Base-by-base conservation (phyloP, 192 early-diverging fungal genomes). In the Backusella tuberculispora region DNA sequence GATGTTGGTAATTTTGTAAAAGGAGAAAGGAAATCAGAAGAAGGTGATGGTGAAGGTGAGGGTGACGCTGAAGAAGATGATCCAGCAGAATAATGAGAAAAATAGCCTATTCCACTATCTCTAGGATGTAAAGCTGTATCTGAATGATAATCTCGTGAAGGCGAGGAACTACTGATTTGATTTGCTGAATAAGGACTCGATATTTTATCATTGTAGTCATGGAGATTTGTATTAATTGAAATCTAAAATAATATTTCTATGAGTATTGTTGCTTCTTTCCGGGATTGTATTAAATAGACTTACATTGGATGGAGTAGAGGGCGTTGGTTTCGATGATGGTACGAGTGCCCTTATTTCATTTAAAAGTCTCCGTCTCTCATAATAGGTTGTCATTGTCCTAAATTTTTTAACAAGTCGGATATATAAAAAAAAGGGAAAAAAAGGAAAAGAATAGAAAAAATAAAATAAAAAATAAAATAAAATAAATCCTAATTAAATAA, bases 281-380 rank as follows among this genome's bases (percentile, higher is more conserved):
- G 37, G 48, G 12, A 50, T 71, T 43, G 50, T 68, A 66, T 46
- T 24, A 38, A 34, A 21, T 13, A 15, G 9, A 14, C 56, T 71
- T 75, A 74, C 78, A 50, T 53, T 66, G 40, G 68, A 47, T 44
- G 70, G 69, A 38, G 76, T 53, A 24, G 64, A 40, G 15, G 17
- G 34, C 1, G 29, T 14, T 53, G 48, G 70, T 45, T 67, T 21
- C 8, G 21, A 29, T 65, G 63, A 19, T 26, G 65, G 47, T 6
- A 71, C 63, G 45, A 82, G 64, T 21, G 68, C 63, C 47, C 81
- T 69, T 37, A 82, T 82, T 56, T 71, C 73, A 65, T 82, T 82
- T 34, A 78, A 50, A 19, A 82, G 66, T 50, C 76, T 69, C 29
- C 77, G 66, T 50, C 73, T 45, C 53, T 82, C 76, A 29, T 77